Evolutionary conservation across 1,284 basidiomycete genomes (phyloP), one percentile per base, ranked within the genome.

Genomic region (Cutaneotrichosporon mucoides): DNA sequence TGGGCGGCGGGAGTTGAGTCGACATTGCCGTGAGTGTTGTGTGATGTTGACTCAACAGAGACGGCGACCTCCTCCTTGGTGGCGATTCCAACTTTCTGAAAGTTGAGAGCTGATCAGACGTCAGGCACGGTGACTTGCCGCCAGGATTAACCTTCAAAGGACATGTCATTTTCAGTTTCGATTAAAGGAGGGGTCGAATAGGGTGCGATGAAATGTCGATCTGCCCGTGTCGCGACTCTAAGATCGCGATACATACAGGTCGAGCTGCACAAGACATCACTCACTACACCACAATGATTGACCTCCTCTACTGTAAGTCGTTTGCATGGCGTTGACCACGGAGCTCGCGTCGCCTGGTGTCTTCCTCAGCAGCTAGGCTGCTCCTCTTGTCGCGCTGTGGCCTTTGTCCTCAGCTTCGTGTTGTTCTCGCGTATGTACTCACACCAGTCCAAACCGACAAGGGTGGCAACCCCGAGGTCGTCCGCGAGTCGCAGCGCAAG

Each of bases 391-490:
- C 24, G 24, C 24, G 24, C 24, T 24, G 24, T 24, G 38, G 9
- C 38, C 38, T 40, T 40, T 40, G 38, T 40, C 38, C 38, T 40
- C 38, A 40, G 8, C 38, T 40, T 40, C 38, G 9, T 9, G 12
- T 40, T 12, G 9, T 8, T 9, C 38, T 40, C 38, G 9, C 38
- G 38, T 12, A 40, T 40, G 9, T 12, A 44, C 60, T 58, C 3
- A 60, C 46, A 33, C 11, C 57, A 79, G 77, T 79, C 63, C 76
- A 78, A 67, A 62, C 71, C 41, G 86, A 82, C 79, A 95, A 93
- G 76, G 96, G 95, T 42, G 96, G 95, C 52, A 90, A 97, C 80
- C 87, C 93, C n/a, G 87, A 91, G 68, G 84, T 88, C 72, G 94
- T 99, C 68, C 83, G 88, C 64, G 92, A 93, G 72, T 96, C 92